These are phyloP conservation scores for Drechslerella coelobrocha DNA, from an alignment of 2,329 filamentous ascomycete species.

Conservation along the genomic window DNA sequence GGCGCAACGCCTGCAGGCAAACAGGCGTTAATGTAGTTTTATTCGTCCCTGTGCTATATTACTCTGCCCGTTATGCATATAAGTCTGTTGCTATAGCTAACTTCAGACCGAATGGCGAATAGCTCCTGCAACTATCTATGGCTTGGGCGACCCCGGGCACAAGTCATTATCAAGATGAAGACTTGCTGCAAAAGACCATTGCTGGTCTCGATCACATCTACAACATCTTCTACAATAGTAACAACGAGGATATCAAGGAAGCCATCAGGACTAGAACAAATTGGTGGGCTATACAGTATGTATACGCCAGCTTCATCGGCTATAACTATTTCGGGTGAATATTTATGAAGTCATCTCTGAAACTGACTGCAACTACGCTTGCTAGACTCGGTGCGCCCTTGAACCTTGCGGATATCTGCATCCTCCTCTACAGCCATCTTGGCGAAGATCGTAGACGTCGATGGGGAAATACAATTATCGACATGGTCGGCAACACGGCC, in stretches of 20 bases:
- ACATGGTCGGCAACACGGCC: conserved; percentile 20
- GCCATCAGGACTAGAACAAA: conserved; percentile 17
- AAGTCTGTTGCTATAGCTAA: not conserved
- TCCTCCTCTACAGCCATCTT: conserved; percentile 42
- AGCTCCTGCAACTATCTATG: conserved; percentile 11
- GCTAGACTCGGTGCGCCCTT: conserved; percentile 41
- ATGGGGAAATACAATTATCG: conserved; percentile 22
- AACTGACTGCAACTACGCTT: not conserved
- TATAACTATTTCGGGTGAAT: not conserved
- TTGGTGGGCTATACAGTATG: conserved; percentile 43
- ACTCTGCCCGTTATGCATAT: not conserved
- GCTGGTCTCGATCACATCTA: conserved; percentile 19
- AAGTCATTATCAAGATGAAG: conserved; percentile 14
- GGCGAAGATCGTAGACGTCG: conserved; percentile 12
- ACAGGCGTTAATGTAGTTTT: no score
- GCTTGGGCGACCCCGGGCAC: conserved; percentile 33
- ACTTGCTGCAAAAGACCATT: conserved; percentile 20
- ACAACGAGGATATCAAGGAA: conserved; percentile 18
- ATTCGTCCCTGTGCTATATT: not conserved
- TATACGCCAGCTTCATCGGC: not conserved
- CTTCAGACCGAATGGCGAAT: not conserved
- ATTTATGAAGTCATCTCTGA: not conserved
- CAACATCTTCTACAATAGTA: conserved; percentile 7
- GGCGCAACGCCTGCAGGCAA: no score
- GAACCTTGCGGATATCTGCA: conserved; percentile 42